Conservation (phyloP, 495 filamentous ascomycete species). For the Delitschia confertaspora region DNA sequence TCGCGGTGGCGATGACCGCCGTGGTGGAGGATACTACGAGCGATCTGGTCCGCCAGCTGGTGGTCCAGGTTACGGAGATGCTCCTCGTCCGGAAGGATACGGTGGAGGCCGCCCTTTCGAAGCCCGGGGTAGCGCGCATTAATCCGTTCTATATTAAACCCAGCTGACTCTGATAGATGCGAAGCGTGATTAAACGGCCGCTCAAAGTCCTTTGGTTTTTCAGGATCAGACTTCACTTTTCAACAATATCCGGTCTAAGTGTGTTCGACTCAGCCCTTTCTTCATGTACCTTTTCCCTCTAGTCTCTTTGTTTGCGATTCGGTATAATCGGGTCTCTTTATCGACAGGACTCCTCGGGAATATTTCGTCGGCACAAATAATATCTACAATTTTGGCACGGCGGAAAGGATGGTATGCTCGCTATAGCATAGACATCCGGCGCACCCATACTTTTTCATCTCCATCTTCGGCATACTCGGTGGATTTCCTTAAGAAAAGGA, state of each 20-base stretch:
- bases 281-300: constrained; percentile 23
- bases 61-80: constrained; percentile 20
- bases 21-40: constrained; percentile 37
- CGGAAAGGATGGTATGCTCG: constrained; percentile 22
- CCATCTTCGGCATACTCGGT: constrained; percentile 26
- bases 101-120: constrained; percentile 25
- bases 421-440: constrained; percentile 15
- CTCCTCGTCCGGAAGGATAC: constrained; percentile 24
- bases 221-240: background rate
- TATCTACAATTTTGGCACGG: constrained; percentile 21
- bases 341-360: constrained; percentile 16
- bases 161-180: constrained; percentile 23
- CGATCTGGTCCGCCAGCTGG: constrained; percentile 16
- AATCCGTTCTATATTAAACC: constrained; percentile 11
- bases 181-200: constrained; percentile 21
- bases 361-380: constrained; percentile 23
- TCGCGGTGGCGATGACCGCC: constrained; percentile 41
- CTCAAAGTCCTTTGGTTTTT: no score
- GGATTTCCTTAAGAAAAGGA: constrained; percentile 31
- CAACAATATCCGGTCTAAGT: constrained; percentile 5
- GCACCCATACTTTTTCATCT: constrained; percentile 15
- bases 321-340: constrained; percentile 21
- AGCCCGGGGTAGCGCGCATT: constrained; percentile 29
- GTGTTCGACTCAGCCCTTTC: constrained; percentile 6
- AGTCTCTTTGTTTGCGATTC: constrained; percentile 18